Evolutionary conservation across 2,329 filamentous ascomycete genomes (phyloP).

Genomic region (Microdochium paspali): DNA sequence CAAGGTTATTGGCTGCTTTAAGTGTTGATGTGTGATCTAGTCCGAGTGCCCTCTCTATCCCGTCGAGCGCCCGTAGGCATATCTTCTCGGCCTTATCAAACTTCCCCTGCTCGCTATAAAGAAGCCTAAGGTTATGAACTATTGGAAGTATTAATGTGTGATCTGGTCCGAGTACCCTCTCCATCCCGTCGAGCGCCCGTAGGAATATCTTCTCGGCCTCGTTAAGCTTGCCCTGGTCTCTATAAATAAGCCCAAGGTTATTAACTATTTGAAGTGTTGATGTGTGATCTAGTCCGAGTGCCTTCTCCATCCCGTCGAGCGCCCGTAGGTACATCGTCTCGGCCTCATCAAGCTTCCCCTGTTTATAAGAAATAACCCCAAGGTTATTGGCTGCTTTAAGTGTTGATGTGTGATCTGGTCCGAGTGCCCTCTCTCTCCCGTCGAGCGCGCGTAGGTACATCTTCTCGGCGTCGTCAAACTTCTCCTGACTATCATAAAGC

Average conservation of each 20-base stretch:
- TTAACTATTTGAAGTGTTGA: slow-evolving; percentile 9
- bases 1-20: slow-evolving; percentile 6
- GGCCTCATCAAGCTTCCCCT: slow-evolving; percentile 2
- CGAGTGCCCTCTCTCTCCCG: slow-evolving; percentile 1
- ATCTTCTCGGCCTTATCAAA: slow-evolving; percentile 2
- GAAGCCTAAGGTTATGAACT: slow-evolving; percentile 6
- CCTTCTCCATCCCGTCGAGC: slow-evolving; percentile 8
- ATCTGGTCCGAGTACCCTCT: slow-evolving; percentile 11
- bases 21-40: slow-evolving; percentile 12
- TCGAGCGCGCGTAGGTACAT: slow-evolving; percentile 4
- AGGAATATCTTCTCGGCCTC: slow-evolving; percentile 4
- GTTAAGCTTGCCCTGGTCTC: slow-evolving; percentile 2
- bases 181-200: slow-evolving; percentile 4
- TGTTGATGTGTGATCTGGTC: slow-evolving; percentile 3
- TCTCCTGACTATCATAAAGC: too few species aligned
- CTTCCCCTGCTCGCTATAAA: slow-evolving; percentile 7
- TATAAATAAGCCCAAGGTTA: slow-evolving; percentile 7
- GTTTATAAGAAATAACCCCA: slow-evolving; percentile 1
- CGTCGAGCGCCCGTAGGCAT: slow-evolving; percentile 4
- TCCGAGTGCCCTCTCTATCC: slow-evolving; percentile 10
- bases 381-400: slow-evolving; percentile 3
- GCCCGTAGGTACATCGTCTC: slow-evolving; percentile 5
- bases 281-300: slow-evolving; percentile 11
- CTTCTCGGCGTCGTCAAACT: slow-evolving; percentile 2
- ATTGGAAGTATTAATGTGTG: slow-evolving; percentile 11